Evolutionary conservation across 2,329 filamentous ascomycete species (phyloP), one percentile per base, ranked within the genome.

Genomic region (Fonsecaea pedrosoi): DNA sequence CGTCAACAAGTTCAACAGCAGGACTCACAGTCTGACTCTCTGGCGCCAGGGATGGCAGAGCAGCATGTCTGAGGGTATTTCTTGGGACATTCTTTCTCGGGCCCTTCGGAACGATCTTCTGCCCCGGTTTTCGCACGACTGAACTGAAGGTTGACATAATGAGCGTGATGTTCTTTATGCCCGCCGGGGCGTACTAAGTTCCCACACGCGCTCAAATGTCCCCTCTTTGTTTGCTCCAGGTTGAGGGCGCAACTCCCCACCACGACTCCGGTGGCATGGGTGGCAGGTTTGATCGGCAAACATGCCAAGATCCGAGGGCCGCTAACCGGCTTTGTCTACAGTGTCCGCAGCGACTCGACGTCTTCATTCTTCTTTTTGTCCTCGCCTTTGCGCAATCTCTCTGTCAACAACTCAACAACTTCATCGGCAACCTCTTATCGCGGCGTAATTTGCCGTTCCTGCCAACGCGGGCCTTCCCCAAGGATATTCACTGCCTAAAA

Each of bases 101-200:
- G 38, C 86, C 86, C 80, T 90, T 92, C 54, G 90, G 90, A 76
- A 90, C 90, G 80, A 92, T 92, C 79, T 91, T 90, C 80, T 91
- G 91, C 78, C 89, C 84, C 80, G 90, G 89, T 79, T 73, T 76
- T 83, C 82, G 84, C 69, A 86, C 84, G 50, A 81, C 83, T 62
- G 84, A 86, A 72, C 82, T 85, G 67, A 84, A 85, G 54, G 86
- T 80, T 21, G 83, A 81, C 78, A 84, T 78, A 38, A 50, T 30
- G 21, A 5, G 34, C 59, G 34, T 30, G n/a, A 60, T 15, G 42
- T 21, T 37, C 35, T 34, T 8, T n/a, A 21, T 30, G 32, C 32
- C 32, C 45, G 35, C 50, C 32, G 32, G 21, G 21, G 12, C 8
- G 30, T 8, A 13, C 15, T 50, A 25, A 8, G 25, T 4, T 60